phyloP scores from a whole-genome alignment of 805 yeast genomes.

The Wickerhamomyces ciferrii region DNA sequence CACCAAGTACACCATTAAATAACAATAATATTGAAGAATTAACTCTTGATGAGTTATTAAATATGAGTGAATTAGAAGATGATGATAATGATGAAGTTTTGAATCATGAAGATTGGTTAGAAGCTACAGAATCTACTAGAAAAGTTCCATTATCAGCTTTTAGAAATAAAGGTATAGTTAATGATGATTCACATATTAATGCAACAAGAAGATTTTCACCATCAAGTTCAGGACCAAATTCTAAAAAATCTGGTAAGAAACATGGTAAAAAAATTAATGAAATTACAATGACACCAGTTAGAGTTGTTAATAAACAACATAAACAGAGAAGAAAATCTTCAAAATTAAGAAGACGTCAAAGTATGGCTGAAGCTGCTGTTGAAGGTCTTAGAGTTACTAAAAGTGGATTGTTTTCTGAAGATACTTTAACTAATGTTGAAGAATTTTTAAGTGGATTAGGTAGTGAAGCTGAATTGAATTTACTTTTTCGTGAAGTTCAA shows the following conservation, averaged over 20 bases:
- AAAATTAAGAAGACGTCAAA: slow-evolving; percentile 51
- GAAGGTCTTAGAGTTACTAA: slow-evolving; percentile 74
- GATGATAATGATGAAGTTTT: slow-evolving; percentile 42
- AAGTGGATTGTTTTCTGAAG: slow-evolving; percentile 72
- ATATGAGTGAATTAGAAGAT: slow-evolving; percentile 83
- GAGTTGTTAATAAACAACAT: slow-evolving; percentile 7
- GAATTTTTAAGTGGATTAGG: slow-evolving; percentile 55
- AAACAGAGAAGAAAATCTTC: slow-evolving; percentile 19
- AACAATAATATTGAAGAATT: slow-evolving; percentile 33
- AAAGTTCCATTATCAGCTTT: slow-evolving; percentile 85
- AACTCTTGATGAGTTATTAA: slow-evolving; percentile 75
- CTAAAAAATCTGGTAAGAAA: slow-evolving; percentile 1
- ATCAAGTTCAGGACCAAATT: slow-evolving; percentile 3
- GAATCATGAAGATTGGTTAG: slow-evolving; percentile 29
- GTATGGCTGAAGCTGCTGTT: slow-evolving; percentile 67
- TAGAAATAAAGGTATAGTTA: slow-evolving; percentile 63
- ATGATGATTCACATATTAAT: slow-evolving; percentile 20
- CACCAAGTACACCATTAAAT: slow-evolving; percentile 16
- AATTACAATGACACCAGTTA: slow-evolving; percentile 14
- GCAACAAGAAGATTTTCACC: slow-evolving; percentile 20
- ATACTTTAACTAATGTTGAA: slow-evolving; percentile 69
- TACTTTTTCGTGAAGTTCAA: slow-evolving; percentile 26
- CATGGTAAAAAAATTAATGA: slow-evolving; percentile 11
- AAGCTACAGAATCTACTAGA: slow-evolving; percentile 35
- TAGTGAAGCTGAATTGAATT: slow-evolving; percentile 32